Conservation (phyloP, 139 green algal species). For the Eudorina sp. region DNA sequence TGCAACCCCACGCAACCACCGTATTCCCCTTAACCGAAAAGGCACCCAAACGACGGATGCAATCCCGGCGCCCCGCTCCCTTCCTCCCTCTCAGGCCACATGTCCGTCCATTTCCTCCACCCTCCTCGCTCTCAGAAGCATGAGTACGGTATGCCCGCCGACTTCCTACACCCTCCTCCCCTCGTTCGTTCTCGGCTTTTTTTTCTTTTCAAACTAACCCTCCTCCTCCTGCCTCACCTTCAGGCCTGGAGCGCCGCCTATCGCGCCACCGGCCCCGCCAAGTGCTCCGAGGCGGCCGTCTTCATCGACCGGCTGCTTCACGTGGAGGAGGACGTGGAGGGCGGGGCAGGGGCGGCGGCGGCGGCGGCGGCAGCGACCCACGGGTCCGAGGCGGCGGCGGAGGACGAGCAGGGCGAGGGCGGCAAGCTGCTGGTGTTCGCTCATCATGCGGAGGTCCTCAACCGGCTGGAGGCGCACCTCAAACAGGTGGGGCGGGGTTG, state of each 20-base stretch:
- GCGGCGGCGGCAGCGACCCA: not conserved
- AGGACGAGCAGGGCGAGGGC: not conserved
- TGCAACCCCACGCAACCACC: too few relatives aligned
- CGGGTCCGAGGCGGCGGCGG: not conserved
- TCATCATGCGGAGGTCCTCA: constrained; percentile 72
- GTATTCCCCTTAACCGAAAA: too few relatives aligned
- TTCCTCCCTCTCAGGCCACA: too few relatives aligned
- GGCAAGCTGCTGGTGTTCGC: constrained; percentile 78
- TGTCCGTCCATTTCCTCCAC: too few relatives aligned
- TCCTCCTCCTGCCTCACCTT: too few relatives aligned
- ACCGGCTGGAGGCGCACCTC: constrained; percentile 54
- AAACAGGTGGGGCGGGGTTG: constrained; percentile 4
- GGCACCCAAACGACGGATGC: too few relatives aligned
- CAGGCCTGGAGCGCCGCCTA: constrained; percentile 44
- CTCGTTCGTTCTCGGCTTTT: too few relatives aligned
- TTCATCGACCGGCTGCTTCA: constrained; percentile 63
- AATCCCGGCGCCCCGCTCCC: too few relatives aligned
- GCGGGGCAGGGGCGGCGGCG: not conserved
- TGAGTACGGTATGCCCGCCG: too few relatives aligned
- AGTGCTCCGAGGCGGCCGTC: constrained; percentile 46
- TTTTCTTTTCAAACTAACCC: too few relatives aligned
- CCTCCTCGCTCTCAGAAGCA: too few relatives aligned
- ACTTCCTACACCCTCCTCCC: too few relatives aligned
- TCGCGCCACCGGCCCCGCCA: constrained; percentile 63
- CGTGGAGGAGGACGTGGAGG: not conserved